These are phyloP conservation scores for Leccinum fibrillosum DNA, from an alignment of 768 basidiomycete genomes.

Conservation along the genomic window DNA sequence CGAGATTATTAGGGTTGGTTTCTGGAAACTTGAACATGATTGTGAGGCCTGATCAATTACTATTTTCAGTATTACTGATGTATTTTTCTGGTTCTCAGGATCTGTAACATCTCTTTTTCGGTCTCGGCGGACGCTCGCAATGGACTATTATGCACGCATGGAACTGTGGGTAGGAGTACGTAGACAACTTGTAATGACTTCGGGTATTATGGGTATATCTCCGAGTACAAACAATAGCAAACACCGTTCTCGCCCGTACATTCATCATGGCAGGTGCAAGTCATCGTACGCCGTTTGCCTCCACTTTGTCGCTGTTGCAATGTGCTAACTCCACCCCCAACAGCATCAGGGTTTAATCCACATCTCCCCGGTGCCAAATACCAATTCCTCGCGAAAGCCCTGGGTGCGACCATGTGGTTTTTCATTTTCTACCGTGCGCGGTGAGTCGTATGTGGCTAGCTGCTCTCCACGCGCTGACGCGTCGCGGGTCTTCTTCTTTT, in stretches of 20 bases:
- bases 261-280: constrained; percentile 32
- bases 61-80: not conserved
- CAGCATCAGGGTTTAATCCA: constrained; percentile 81
- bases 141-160: not conserved
- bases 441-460: constrained; percentile 45
- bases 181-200: not conserved
- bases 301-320: not conserved
- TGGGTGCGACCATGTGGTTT: constrained; percentile 98
- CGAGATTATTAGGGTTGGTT: constrained; percentile 48
- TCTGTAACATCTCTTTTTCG: not conserved
- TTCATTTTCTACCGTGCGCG: constrained; percentile 95
- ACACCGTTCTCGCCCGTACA: constrained; percentile 21
- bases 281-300: constrained; percentile 23
- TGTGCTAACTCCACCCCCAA: constrained; percentile 5
- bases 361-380: constrained; percentile 79
- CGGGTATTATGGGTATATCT: not conserved
- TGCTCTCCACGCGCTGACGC: not conserved
- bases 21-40: constrained; percentile 87
- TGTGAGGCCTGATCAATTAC: constrained; percentile 22
- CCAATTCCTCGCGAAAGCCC: constrained; percentile 74
- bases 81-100: constrained; percentile 2
- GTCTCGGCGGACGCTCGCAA: not conserved
- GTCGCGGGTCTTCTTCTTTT: not conserved
- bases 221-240: constrained; percentile 24
- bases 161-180: not conserved